phyloP scores from a whole-genome alignment of 2,329 filamentous ascomycete species.

The Aspergillus ochraceus region DNA sequence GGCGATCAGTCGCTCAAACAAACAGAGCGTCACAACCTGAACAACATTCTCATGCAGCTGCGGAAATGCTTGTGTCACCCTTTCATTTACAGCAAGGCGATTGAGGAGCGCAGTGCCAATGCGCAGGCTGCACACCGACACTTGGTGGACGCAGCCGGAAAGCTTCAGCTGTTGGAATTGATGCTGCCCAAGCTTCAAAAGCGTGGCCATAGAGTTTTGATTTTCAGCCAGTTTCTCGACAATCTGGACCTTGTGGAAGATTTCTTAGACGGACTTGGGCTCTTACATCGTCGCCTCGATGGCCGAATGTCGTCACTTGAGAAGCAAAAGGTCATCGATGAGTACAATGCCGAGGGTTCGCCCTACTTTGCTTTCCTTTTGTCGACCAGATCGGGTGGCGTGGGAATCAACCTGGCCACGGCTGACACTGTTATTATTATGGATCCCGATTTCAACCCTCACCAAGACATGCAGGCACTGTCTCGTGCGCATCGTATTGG shows the following conservation, averaged over 20 bases:
- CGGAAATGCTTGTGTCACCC: conserved; percentile 94
- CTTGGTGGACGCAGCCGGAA: conserved; percentile 86
- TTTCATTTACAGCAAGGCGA: conserved; percentile 86
- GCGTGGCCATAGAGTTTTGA: conserved; percentile 83
- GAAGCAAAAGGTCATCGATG: conserved; percentile 92
- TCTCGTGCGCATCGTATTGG: conserved; percentile 95
- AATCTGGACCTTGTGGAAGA: conserved; percentile 91
- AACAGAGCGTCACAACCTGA: conserved; percentile 75
- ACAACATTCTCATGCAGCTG: conserved; percentile 93
- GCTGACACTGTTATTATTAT: conserved; percentile 98
- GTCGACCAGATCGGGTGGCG: conserved; percentile 90
- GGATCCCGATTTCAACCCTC: conserved; percentile 95
- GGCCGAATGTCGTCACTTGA: conserved; percentile 77
- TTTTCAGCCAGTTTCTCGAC: conserved; percentile 91
- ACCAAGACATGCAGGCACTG: conserved; percentile 94
- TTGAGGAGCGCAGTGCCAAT: conserved; percentile 76
- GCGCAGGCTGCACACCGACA: conserved; percentile 68
- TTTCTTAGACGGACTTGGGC: conserved; percentile 74
- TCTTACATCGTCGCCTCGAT: conserved; percentile 78
- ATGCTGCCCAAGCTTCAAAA: conserved; percentile 86
- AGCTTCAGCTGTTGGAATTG: conserved; percentile 78
- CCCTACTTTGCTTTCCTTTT: conserved; percentile 85
- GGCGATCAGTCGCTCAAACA: conserved; percentile 56
- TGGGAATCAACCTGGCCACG: conserved; percentile 95
- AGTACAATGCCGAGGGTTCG: conserved; percentile 84